Conservation (phyloP, 176 grass and related monocot species). For the Rhynchospora breviuscula region DNA sequence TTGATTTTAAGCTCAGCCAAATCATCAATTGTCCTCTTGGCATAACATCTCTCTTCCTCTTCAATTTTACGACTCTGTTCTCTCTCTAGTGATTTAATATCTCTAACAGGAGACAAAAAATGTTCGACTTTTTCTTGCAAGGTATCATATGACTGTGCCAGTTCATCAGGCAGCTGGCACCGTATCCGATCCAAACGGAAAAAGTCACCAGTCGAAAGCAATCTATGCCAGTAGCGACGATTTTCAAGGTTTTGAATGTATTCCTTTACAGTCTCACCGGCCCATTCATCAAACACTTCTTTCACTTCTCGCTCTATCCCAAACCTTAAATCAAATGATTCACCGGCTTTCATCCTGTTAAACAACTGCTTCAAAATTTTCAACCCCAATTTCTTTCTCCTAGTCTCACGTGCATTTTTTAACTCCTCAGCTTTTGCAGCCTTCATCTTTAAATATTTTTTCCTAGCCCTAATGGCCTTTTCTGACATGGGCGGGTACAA, state of each 20-base stretch:
- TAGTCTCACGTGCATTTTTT: constrained; percentile 79
- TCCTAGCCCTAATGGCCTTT: constrained; percentile 79
- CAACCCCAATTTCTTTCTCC: constrained; percentile 79
- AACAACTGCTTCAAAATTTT: constrained; percentile 83
- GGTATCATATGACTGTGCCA: constrained; percentile 77
- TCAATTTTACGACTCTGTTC: constrained; percentile 55
- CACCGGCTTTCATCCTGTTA: constrained; percentile 59
- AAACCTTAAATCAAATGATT: constrained; percentile 64
- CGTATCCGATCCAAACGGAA: constrained; percentile 60
- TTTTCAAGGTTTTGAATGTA: constrained; percentile 58
- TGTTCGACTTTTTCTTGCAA: constrained; percentile 54
- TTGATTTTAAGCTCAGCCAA: constrained; percentile 82
- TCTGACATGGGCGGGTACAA: constrained; percentile 73
- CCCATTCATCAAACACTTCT: constrained; percentile 61
- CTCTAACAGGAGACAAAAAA: constrained; percentile 51
- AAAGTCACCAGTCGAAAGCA: constrained; percentile 73
- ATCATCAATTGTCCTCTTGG: constrained; percentile 68
- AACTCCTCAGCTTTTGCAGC: constrained; percentile 61
- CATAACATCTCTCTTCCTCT: constrained; percentile 60
- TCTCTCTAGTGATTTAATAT: constrained; percentile 31
- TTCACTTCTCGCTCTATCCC: constrained; percentile 54
- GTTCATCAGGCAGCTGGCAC: constrained; percentile 55
- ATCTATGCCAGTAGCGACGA: constrained; percentile 59
- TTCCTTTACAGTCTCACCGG: constrained; percentile 42
- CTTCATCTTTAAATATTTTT: constrained; percentile 83